phyloP scores from a whole-genome alignment of 2,329 filamentous ascomycete genomes.

The Cyanodermella asteris region DNA sequence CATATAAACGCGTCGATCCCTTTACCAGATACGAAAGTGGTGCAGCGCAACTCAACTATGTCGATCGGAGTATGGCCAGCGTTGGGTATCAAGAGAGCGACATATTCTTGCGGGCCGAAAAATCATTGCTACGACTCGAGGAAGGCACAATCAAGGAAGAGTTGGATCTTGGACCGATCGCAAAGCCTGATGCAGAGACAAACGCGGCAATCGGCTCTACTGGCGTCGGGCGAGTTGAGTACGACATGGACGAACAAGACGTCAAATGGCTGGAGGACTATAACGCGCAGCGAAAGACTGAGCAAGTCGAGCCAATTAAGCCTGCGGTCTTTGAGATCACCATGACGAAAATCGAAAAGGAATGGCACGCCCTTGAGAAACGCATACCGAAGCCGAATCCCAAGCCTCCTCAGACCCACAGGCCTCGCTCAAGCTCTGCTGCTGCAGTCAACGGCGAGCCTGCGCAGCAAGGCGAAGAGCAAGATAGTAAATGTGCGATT shows the following conservation, averaged over 20 bases:
- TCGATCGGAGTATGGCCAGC: conserved; percentile 89
- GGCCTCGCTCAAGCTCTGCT: conserved; percentile 78
- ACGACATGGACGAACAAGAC: conserved; percentile 99
- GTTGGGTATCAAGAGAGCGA: conserved; percentile 93
- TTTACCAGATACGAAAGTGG: conserved; percentile 46
- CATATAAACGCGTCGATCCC: conserved; percentile 24
- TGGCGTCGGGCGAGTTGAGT: conserved; percentile 67
- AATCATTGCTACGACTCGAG: conserved; percentile 41
- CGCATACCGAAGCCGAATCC: conserved; percentile 92
- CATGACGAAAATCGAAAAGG: conserved; percentile 96
- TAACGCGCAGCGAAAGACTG: conserved; percentile 53
- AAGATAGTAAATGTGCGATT: conserved; percentile 91
- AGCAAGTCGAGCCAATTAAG: conserved; percentile 62
- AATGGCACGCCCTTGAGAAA: conserved; percentile 92
- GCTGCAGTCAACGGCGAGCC: conserved; percentile 90
- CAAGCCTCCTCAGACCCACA: conserved; percentile 83
- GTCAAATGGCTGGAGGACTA: conserved; percentile 82
- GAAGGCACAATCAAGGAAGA: conserved; percentile 43
- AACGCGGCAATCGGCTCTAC: conserved; percentile 26
- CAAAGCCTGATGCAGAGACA: conserved; percentile 37
- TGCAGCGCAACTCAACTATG: conserved; percentile 69
- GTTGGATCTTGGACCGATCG: conserved; percentile 30
- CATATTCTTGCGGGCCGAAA: conserved; percentile 58
- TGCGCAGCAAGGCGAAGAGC: conserved; percentile 61
- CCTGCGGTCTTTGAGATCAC: conserved; percentile 92